Evolutionary conservation across 2,329 filamentous ascomycete genomes (phyloP).

Genomic region (Taxawa tesnikishii): DNA sequence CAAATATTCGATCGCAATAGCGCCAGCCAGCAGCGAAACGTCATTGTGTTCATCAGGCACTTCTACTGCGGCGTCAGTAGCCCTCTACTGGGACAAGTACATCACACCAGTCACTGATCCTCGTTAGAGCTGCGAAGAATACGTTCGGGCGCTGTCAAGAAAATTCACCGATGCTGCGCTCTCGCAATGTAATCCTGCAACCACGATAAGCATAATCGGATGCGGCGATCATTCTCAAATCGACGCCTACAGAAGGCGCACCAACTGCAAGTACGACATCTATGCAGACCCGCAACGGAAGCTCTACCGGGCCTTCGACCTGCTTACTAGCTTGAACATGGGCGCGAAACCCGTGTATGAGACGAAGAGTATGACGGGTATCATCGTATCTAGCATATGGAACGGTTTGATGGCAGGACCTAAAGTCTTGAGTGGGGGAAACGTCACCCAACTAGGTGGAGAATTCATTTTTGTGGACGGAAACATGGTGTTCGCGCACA

Average conservation of each 20-base stretch:
- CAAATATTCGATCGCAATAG: slow-evolving; percentile 12
- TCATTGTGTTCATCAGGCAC: slow-evolving; percentile 26
- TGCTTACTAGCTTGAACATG: slow-evolving; percentile 14
- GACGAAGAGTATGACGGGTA: slow-evolving; percentile 7
- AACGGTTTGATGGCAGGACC: slow-evolving; percentile 1
- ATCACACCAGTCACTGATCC: neutral
- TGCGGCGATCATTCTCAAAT: slow-evolving; percentile 20
- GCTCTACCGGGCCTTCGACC: slow-evolving; percentile 19
- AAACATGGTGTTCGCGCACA: slow-evolving; percentile 19
- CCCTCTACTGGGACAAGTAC: neutral
- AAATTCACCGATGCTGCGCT: slow-evolving; percentile 13
- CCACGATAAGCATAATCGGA: slow-evolving; percentile 20
- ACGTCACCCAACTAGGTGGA: slow-evolving; percentile 21
- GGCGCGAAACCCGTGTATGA: slow-evolving; percentile 16
- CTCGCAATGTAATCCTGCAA: slow-evolving; percentile 11
- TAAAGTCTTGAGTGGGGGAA: slow-evolving; percentile 5
- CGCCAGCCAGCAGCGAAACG: slow-evolving; percentile 11
- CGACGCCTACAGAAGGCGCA: slow-evolving; percentile 16
- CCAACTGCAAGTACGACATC: slow-evolving; percentile 16
- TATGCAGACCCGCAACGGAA: slow-evolving; percentile 19
- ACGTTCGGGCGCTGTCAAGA: slow-evolving; percentile 16
- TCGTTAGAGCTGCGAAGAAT: slow-evolving; percentile 19
- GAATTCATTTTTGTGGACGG: slow-evolving; percentile 24
- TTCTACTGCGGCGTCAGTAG: slow-evolving; percentile 25
- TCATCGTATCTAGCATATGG: slow-evolving; percentile 10